Conservation (phyloP, 1,139 yeast species). For the Magnusiomyces sp. region DNA sequence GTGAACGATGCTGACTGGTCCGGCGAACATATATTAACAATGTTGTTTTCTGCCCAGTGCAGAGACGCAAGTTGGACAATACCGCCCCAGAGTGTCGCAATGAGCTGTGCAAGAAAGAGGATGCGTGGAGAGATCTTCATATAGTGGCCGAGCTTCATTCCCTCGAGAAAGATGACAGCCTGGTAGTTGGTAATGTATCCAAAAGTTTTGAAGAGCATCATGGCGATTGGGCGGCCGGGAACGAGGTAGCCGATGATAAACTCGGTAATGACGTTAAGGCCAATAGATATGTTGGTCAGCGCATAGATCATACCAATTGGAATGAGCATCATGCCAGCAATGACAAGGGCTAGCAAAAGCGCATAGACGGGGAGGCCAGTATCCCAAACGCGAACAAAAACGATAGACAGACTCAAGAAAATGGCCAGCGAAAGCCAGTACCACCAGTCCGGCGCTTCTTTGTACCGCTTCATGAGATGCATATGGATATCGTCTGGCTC, state of each 20-base stretch:
- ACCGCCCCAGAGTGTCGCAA: conserved; percentile 33
- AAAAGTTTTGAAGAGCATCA: conserved; percentile 52
- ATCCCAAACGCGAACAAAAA: conserved; percentile 41
- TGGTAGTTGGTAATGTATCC: conserved; percentile 53
- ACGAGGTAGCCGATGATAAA: conserved; percentile 53
- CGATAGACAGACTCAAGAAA: conserved; percentile 44
- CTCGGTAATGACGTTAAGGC: conserved; percentile 54
- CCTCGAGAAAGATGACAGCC: conserved; percentile 47
- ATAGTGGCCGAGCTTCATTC: conserved; percentile 58
- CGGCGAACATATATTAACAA: conserved; percentile 42
- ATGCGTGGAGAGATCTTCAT: conserved; percentile 54
- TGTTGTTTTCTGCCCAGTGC: conserved; percentile 39
- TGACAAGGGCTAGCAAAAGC: conserved; percentile 43
- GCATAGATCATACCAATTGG: conserved; percentile 51
- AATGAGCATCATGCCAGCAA: conserved; percentile 45
- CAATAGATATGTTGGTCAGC: conserved; percentile 46
- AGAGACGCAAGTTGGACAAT: conserved; percentile 36
- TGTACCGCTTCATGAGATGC: conserved; percentile 51
- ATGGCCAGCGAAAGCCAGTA: conserved; percentile 40
- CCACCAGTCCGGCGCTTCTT: conserved; percentile 65
- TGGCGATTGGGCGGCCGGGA: conserved; percentile 56
- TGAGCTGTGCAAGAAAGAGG: conserved; percentile 46
- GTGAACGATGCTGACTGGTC: conserved; percentile 39
- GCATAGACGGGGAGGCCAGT: conserved; percentile 42
- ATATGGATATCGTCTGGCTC: conserved; percentile 51